phyloP scores from a whole-genome alignment of 164 flowering plant species.

The Dillenia turbinata region DNA sequence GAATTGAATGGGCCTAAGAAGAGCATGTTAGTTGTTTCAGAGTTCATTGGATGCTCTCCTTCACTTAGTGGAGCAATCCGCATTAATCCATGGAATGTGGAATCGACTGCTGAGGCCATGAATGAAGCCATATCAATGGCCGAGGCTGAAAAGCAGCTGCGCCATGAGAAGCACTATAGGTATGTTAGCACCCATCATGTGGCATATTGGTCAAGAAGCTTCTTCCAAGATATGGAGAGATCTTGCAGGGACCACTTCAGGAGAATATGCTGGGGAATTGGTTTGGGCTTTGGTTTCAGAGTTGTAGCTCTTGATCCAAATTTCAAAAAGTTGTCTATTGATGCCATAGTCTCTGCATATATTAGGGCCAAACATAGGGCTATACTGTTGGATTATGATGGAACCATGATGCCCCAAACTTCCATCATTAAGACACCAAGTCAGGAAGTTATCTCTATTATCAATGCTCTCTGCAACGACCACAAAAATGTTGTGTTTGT shows the following conservation, averaged over 20 bases:
- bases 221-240: conserved; percentile 76
- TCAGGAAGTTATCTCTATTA: conserved; percentile 46
- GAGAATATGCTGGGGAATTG: conserved; percentile 76
- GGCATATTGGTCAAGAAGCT: conserved; percentile 70
- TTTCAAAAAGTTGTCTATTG: conserved; percentile 62
- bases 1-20: conserved; percentile 39
- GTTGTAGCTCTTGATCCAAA: conserved; percentile 75
- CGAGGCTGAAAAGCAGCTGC: conserved; percentile 64
- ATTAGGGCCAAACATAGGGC: conserved; percentile 47
- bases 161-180: conserved; percentile 78
- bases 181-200: conserved; percentile 80
- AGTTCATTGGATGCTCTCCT: conserved; percentile 82
- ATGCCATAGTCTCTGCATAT: conserved; percentile 54
- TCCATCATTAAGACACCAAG: conserved; percentile 65
- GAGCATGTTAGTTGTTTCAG: conserved; percentile 80
- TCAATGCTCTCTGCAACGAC: conserved; percentile 55
- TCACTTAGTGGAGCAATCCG: conserved; percentile 81
- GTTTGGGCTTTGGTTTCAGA: conserved; percentile 67
- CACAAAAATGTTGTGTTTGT: conserved; percentile 53
- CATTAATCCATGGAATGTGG: conserved; percentile 75
- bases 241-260: conserved; percentile 62
- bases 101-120: conserved; percentile 70
- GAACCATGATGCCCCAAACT: conserved; percentile 72
- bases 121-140: conserved; percentile 63
- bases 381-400: conserved; percentile 72